Evolutionary conservation across 2,329 filamentous ascomycete species (phyloP).

Genomic region (Hypoxylon sp.): DNA sequence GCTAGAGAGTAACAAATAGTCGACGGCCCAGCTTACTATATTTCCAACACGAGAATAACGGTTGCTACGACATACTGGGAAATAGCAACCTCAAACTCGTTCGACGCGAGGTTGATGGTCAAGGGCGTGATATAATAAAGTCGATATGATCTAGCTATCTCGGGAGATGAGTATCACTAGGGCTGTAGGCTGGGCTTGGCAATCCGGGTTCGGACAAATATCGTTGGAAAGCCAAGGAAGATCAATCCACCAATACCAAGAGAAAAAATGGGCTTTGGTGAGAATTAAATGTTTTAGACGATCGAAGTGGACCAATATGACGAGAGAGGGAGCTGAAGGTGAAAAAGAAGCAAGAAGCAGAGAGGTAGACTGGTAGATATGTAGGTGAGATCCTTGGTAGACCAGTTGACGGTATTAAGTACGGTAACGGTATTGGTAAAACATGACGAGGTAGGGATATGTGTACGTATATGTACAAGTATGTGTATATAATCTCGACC

Average conservation of each 20-base stretch:
- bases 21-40: constrained; percentile 29
- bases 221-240: constrained; percentile 37
- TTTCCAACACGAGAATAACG: constrained; percentile 10
- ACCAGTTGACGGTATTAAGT: constrained; percentile 21
- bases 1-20: constrained; percentile 3
- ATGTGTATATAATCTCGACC: constrained; percentile 14
- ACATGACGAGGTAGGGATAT: constrained; percentile 12
- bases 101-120: constrained; percentile 23
- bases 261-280: constrained; percentile 24
- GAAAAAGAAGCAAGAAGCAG: background rate
- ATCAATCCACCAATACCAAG: constrained; percentile 41
- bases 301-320: constrained; percentile 28
- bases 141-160: constrained; percentile 35
- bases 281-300: constrained; percentile 28
- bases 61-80: constrained; percentile 40
- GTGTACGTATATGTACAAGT: constrained; percentile 26
- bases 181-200: constrained; percentile 39
- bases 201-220: constrained; percentile 32
- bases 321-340: constrained; percentile 14
- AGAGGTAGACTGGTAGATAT: constrained; percentile 2
- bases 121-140: constrained; percentile 40
- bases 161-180: constrained; percentile 39
- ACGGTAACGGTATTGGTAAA: background rate
- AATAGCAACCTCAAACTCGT: constrained; percentile 23
- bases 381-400: constrained; percentile 8